phyloP scores from a whole-genome alignment of 2,329 filamentous ascomycete species.

The Colletotrichum somersetense region DNA sequence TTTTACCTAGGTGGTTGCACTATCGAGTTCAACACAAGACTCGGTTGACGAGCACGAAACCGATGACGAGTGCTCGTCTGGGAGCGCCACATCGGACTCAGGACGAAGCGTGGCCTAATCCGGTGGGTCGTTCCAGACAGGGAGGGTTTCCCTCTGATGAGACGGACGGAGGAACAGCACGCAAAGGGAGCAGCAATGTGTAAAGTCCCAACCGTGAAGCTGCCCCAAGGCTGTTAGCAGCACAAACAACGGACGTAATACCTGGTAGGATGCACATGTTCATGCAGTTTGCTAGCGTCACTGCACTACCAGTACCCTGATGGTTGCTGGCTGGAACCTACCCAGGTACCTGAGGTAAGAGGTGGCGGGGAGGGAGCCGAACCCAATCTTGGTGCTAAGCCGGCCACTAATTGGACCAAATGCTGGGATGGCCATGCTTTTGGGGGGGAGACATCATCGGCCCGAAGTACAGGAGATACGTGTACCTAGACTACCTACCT shows the following conservation, averaged over 20 bases:
- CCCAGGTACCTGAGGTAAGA: background rate
- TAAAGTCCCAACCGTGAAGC: constrained; percentile 7
- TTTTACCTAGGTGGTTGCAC: background rate
- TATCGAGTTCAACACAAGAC: background rate
- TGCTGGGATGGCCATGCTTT: constrained; percentile 12
- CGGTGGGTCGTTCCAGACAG: constrained; percentile 7
- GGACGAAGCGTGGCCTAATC: background rate
- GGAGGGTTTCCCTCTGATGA: constrained; percentile 4
- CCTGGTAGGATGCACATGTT: constrained; percentile 15
- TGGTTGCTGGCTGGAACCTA: constrained; percentile 2
- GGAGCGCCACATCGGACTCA: background rate
- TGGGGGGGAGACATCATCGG: background rate
- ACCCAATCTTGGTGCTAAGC: constrained; percentile 2
- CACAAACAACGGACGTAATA: background rate
- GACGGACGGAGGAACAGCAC: constrained; percentile 4
- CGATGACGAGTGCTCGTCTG: background rate
- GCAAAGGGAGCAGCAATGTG: constrained; percentile 3
- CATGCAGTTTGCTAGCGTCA: constrained; percentile 10
- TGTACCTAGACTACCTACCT: too few relatives aligned
- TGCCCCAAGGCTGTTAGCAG: constrained; percentile 19
- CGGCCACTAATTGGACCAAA: constrained; percentile 11
- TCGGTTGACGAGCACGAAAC: background rate
- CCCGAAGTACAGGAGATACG: too few relatives aligned
- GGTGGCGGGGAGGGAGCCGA: background rate
- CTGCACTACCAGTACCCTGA: background rate